Conservation (phyloP, 495 filamentous ascomycete species). For the Sphaerosporella brunnea region DNA sequence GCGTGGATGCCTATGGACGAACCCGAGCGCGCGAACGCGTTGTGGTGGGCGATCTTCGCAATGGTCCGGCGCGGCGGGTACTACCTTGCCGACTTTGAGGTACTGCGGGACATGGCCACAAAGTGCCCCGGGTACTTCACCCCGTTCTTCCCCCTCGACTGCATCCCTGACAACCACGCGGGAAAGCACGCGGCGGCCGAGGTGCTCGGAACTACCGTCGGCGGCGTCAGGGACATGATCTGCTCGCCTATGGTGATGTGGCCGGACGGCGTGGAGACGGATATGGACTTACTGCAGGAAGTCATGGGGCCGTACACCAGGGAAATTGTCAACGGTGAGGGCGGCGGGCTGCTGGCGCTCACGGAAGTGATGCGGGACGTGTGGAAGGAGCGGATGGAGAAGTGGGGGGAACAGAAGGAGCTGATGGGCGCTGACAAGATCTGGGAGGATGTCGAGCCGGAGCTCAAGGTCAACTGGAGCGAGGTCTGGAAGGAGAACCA, state of each 20-base stretch:
- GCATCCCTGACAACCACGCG: slow-evolving; percentile 12
- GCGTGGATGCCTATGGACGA: slow-evolving; percentile 22
- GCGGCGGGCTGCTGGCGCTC: slow-evolving; percentile 10
- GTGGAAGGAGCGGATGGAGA: slow-evolving; percentile 14
- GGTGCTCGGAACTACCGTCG: neutral
- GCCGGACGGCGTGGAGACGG: neutral
- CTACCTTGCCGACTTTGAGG: slow-evolving; percentile 19
- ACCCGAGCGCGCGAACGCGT: slow-evolving; percentile 13
- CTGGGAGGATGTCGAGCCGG: neutral
- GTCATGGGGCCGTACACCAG: slow-evolving; percentile 10
- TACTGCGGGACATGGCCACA: slow-evolving; percentile 19
- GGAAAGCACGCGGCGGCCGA: slow-evolving; percentile 13
- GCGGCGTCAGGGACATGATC: neutral
- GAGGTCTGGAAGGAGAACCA: slow-evolving; percentile 6
- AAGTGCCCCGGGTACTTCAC: slow-evolving; percentile 8
- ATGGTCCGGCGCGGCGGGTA: slow-evolving; percentile 21
- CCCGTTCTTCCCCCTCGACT: slow-evolving; percentile 11
- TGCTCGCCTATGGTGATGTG: slow-evolving; percentile 1
- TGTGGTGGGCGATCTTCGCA: slow-evolving; percentile 18
- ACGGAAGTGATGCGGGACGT: slow-evolving; percentile 12
- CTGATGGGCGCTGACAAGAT: slow-evolving; percentile 6
- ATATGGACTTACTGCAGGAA: neutral
- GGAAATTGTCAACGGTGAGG: slow-evolving; percentile 14
- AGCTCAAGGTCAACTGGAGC: neutral
- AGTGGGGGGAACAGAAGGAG: slow-evolving; percentile 18